Evolutionary conservation across 495 filamentous ascomycete species (phyloP), one percentile per base, ranked within the genome.

Genomic region (Trichocladium uniseriatum): DNA sequence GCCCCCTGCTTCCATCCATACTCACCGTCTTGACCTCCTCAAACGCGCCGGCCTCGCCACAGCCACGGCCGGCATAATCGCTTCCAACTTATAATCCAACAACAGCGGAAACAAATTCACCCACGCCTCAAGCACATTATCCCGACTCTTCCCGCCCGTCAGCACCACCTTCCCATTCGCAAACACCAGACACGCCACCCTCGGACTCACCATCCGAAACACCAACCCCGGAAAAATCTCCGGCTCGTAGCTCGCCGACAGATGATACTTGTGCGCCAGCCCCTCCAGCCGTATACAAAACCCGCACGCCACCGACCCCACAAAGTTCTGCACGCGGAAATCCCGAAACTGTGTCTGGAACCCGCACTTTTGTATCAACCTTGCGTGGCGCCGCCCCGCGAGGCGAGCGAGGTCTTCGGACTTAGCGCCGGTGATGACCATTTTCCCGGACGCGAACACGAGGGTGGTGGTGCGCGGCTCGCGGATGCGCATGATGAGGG

Each of bases 281-380:
- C 91, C 90, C 65, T 97, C 91, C 47, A 97, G 75, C 53, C 91
- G 86, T 56, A 97, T 94, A 43, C 86, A 84, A 72, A 96, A 97
- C 69, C 90, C 92, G 75, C 94, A 89, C 56, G 94, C 87, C 64
- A 86, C 94, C 20, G 86, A 91, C 48, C 86, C 89, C 51, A 96
- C 89, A 46, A 95, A 94, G 69, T 97, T 97, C 74, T 96, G 90
- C 64, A 96, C 94, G 76, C 94, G 94, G 77, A 96, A 97, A 67
- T 97, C 89, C 43, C 82, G 87, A 69, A 96, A 97, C 76, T 88
- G 90, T 37, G 88, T 86, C 51, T 88, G 87, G 79, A 95, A 96
- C 41, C 91, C 91, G 49, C 94, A 85, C 72, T 97, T 97, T 72
- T 95, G 90, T 57, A 96, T 94, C 64, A 94, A 91, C 55, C 90